Percentiles rank a stretch among this genome's conserved stretches.
These are phyloP conservation scores for Saksenaea oblongispora DNA, from an alignment of 371 early-diverging fungal genomes.

Conservation along the genomic window DNA sequence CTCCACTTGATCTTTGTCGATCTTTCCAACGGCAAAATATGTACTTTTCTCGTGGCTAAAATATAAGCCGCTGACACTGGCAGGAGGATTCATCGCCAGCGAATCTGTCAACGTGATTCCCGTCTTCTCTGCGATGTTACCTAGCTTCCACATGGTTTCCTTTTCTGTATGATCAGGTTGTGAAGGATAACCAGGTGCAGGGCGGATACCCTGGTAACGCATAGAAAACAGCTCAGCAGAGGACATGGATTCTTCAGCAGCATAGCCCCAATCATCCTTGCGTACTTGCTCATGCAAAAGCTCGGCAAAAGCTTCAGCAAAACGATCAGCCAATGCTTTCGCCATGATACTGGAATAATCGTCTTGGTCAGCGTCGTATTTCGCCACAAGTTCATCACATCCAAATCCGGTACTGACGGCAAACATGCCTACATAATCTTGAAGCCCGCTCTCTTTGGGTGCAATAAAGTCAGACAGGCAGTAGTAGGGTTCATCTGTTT, in stretches of 20 bases:
- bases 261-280: slow-evolving; percentile 86
- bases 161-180: slow-evolving; percentile 94
- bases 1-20: slow-evolving; percentile 81
- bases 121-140: slow-evolving; percentile 71
- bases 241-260: slow-evolving; percentile 71
- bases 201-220: slow-evolving; percentile 92
- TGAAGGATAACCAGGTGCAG: slow-evolving; percentile 89
- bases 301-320: slow-evolving; percentile 92
- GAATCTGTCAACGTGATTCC: slow-evolving; percentile 88
- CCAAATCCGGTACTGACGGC: slow-evolving; percentile 92
- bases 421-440: slow-evolving; percentile 88
- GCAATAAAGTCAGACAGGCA: slow-evolving; percentile 91
- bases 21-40: slow-evolving; percentile 95
- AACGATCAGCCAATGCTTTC: slow-evolving; percentile 91
- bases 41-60: slow-evolving; percentile 77
- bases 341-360: slow-evolving; percentile 91
- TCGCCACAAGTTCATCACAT: slow-evolving; percentile 74
- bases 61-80: slow-evolving; percentile 78
- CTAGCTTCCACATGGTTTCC: slow-evolving; percentile 85
- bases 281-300: slow-evolving; percentile 85
- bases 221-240: slow-evolving; percentile 81
- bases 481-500: slow-evolving; percentile 79
- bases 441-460: slow-evolving; percentile 68
- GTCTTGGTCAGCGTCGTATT: slow-evolving; percentile 77
- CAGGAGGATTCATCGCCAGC: slow-evolving; percentile 90